Base-by-base conservation (phyloP, 2,329 filamentous ascomycete genomes). In the Beauveria sp. region DNA sequence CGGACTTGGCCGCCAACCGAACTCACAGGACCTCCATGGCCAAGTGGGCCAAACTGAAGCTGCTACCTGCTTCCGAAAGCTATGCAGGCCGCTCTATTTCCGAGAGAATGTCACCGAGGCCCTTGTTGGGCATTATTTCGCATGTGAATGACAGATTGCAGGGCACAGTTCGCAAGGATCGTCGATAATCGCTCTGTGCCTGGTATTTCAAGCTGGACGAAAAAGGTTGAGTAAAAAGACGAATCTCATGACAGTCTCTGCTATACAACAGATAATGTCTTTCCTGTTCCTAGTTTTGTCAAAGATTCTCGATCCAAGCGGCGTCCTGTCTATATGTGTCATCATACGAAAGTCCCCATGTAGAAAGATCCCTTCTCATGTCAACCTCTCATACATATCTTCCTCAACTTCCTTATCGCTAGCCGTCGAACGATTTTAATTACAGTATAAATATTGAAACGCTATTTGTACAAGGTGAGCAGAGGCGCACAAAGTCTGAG, bases 401-500 rank as follows among this genome's bases (percentile, higher is more conserved):
- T 46, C 20, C 38, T 9, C 30, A 1, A 7, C 49, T 28, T 20
- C 40, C 28, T 38, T 40, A 28, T 54, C 28, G 16, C 26, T 20
- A 20, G 42, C 26, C 50, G 16, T 40, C 20, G 10, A 47, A n/a
- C 40, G 50, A 5, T 60, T 60, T 30, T 49, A 60, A 43, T 43
- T 54, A 54, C 28, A 54, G 38, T 47, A 38, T 49, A 24, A 47
- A 53, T 40, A 45, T 40, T 20, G 6, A 56, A 63, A 62, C 58
- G 61, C 53, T 69, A 68, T 57, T 63, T 63, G 52, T 63, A 63
- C 58, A 63, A 53, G 18, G 42, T 34, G 51, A 26, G 51, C 49
- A 30, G 52, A 50, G 52, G 53, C 47, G 40, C 18, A n/a, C 16
- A 43, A 58, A 10, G 56, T 28, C 42, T n/a, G 10, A n/a, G 30